Base-by-base conservation (phyloP, 2,329 filamentous ascomycete genomes). In the Aplosporella prunicola region DNA sequence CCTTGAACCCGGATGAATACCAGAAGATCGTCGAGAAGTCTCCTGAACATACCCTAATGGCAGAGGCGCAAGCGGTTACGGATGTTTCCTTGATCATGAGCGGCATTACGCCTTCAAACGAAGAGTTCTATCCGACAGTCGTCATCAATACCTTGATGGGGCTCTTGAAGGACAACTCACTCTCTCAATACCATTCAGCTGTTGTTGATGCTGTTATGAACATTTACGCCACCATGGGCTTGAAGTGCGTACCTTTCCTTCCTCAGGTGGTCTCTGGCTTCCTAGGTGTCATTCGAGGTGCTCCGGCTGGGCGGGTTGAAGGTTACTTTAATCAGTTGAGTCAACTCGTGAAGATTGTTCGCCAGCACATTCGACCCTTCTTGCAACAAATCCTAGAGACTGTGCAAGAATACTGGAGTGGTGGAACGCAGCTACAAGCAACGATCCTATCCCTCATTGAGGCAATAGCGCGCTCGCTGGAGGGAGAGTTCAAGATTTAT, bases 71-170 rank as follows among this genome's bases (percentile, higher is more conserved):
- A 47, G 66, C 68, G 7, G 70, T 93, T 50, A 93, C 89, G 0
- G 91, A 98, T 59, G 93, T 98, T 30, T 91, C 88, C 3, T 71
- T 98, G 20, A 96, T 98, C 71, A 98, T 98, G 89, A 87, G 85
- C 27, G 91, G 93, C 10, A 70, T 95, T 26, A 96, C 88, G 1
- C 93, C 91, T 0, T 96, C 89, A 0, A 94, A 85, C 53, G 94
- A 98, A 54, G 91, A 98, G 51, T 98, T 98, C 60, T 98, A 94
- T 54, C 91, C 91, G 1, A 98, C 91, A 0, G 87, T 98, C 13
- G 91, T 95, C 31, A 95, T 98, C 56, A 94, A 94, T 51, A 93
- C 91, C 2, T 72, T 98, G 9, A 78, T 98, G 51, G 81, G 87
- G 40, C 88, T 98, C 47, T 65, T 98, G 23, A 93, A 89, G 51